A percentile compares a stretch with the other conserved stretches of the same genome.
phyloP scores from a whole-genome alignment of 75 land plant species.

The Picea sitchensis region DNA sequence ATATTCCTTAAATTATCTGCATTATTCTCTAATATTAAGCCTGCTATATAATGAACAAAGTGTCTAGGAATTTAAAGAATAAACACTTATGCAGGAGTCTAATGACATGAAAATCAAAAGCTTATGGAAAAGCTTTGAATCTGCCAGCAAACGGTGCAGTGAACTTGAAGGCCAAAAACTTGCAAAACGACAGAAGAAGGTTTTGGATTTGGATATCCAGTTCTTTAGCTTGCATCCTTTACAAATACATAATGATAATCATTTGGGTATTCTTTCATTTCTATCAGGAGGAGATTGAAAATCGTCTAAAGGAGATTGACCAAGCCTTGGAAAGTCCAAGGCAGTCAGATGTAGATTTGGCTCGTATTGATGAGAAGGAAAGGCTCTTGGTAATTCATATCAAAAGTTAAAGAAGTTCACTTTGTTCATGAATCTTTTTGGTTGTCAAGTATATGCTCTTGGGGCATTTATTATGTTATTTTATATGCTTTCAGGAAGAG shows the following conservation, averaged over 20 bases:
- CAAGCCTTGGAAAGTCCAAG: slow-evolving; percentile 46
- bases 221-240: background rate
- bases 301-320: slow-evolving; percentile 51
- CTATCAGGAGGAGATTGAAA: slow-evolving; percentile 35
- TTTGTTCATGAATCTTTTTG: background rate
- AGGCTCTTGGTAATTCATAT: slow-evolving; percentile 43
- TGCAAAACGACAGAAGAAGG: slow-evolving; percentile 62
- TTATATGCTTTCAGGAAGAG: slow-evolving; percentile 42
- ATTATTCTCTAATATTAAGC: background rate
- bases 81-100: slow-evolving; percentile 35
- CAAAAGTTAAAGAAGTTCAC: background rate
- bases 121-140: slow-evolving; percentile 53
- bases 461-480: background rate
- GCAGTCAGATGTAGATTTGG: slow-evolving; percentile 40
- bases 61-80: background rate
- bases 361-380: slow-evolving; percentile 66
- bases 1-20: background rate
- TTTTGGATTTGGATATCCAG: slow-evolving; percentile 8
- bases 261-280: slow-evolving; percentile 6
- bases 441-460: background rate
- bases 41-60: background rate
- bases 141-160: slow-evolving; percentile 47
- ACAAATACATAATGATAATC: background rate
- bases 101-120: slow-evolving; percentile 49
- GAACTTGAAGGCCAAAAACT: slow-evolving; percentile 61